Conservation (phyloP, 306 rosid species). For the Prunus persica region DNA sequence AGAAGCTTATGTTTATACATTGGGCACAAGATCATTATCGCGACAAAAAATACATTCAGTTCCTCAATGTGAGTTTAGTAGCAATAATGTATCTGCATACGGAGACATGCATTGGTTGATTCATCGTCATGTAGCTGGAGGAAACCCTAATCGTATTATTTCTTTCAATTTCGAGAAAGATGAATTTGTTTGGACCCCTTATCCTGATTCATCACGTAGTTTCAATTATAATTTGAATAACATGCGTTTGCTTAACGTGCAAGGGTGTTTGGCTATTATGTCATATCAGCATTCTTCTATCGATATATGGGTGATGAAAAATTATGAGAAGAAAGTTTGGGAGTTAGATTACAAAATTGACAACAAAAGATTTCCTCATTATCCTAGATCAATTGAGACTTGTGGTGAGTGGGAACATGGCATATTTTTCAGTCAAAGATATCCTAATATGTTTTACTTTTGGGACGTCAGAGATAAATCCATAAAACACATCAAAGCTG, state of each 20-base stretch:
- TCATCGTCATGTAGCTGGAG: too few relatives aligned
- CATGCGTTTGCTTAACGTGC: background rate
- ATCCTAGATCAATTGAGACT: background rate
- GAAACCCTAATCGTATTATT: background rate
- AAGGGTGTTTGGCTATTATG: background rate
- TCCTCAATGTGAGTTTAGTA: background rate
- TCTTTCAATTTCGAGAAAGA: background rate
- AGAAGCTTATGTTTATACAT: background rate
- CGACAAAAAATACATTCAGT: conserved; percentile 1
- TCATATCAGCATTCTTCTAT: fast-evolving
- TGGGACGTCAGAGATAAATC: too few relatives aligned
- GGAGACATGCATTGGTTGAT: background rate
- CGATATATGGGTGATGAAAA: background rate
- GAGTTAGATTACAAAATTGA: background rate
- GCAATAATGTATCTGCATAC: background rate
- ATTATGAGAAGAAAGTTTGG: background rate
- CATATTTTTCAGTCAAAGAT: background rate
- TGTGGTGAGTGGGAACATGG: background rate
- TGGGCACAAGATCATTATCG: background rate
- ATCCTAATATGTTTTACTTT: too few relatives aligned
- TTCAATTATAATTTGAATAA: fast-evolving
- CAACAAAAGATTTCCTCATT: background rate
- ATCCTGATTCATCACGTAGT: background rate
- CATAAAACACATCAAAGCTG: too few relatives aligned
- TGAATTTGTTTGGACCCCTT: background rate